Conservation (phyloP, 129 eudicot genomes). For the Lonicera japonica region DNA sequence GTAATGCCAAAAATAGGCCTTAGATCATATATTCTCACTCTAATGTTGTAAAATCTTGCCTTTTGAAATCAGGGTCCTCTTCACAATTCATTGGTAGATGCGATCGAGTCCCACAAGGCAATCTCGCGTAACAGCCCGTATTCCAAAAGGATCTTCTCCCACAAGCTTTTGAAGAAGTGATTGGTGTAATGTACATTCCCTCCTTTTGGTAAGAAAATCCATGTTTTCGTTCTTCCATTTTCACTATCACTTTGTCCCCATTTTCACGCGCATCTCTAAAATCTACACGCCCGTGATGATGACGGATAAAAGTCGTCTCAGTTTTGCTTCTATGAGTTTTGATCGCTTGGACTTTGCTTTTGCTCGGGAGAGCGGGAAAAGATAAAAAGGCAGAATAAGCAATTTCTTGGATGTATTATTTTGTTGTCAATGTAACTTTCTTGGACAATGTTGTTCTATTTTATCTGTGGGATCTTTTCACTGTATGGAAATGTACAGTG, state of each 20-base stretch:
- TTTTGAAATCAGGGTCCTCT: constrained; percentile 46
- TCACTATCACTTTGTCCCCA: background rate
- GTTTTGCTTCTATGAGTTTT: constrained; percentile 16
- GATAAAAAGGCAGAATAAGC: constrained; percentile 10
- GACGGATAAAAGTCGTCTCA: constrained; percentile 8
- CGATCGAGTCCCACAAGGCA: constrained; percentile 67
- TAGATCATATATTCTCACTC: too few relatives aligned
- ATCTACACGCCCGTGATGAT: constrained; percentile 13
- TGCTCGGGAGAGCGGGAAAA: constrained; percentile 20
- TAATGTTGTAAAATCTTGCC: background rate
- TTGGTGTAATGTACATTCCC: constrained; percentile 7
- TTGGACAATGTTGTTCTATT: constrained; percentile 13
- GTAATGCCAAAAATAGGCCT: too few relatives aligned
- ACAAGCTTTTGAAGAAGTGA: constrained; percentile 74
- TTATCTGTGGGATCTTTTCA: constrained; percentile 9
- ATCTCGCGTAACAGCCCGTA: constrained; percentile 69
- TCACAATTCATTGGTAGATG: constrained; percentile 49
- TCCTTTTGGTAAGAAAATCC: constrained; percentile 11
- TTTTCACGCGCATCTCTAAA: background rate
- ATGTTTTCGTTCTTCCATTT: constrained; percentile 40
- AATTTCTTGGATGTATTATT: constrained; percentile 32
- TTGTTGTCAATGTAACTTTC: constrained; percentile 30
- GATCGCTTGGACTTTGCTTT: constrained; percentile 4
- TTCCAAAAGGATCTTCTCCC: constrained; percentile 74
- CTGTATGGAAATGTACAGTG: constrained; percentile 1